Conservation (phyloP, 805 yeast genomes). For the Wickerhamomyces kurtzmanii region DNA sequence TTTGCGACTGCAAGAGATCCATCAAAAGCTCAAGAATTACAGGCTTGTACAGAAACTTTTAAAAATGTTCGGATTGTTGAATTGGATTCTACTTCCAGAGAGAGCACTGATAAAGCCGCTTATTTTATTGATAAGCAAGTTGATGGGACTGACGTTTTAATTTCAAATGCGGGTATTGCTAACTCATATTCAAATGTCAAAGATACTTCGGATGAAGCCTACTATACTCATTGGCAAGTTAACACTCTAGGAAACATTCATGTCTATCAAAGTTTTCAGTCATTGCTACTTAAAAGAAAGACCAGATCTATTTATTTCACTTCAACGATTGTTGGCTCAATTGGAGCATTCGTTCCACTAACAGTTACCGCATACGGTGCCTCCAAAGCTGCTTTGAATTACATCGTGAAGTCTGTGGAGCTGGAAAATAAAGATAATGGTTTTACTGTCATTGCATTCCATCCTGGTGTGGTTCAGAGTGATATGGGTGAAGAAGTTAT, state of each 20-base stretch:
- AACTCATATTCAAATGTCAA: conserved; percentile 10
- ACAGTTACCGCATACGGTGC: conserved; percentile 16
- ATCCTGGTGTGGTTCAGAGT: conserved; percentile 16
- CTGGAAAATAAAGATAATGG: conserved; percentile 16
- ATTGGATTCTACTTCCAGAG: conserved; percentile 12
- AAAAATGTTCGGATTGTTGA: conserved; percentile 14
- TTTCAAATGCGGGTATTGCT: conserved; percentile 24
- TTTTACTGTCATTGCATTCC: conserved; percentile 17
- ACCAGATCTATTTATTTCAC: conserved; percentile 20
- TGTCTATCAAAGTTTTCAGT: conserved; percentile 18
- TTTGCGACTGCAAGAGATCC: conserved; percentile 9
- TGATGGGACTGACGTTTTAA: conserved; percentile 24
- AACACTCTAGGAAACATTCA: conserved; percentile 25
- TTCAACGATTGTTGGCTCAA: conserved; percentile 20
- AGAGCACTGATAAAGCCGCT: conserved; percentile 9
- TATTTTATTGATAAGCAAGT: too few relatives aligned
- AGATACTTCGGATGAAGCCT: conserved; percentile 12
- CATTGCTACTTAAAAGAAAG: conserved; percentile 14
- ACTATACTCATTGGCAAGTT: conserved; percentile 10
- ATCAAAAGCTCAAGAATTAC: conserved; percentile 4
- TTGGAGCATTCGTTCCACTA: conserved; percentile 13
- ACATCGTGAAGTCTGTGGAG: conserved; percentile 15
- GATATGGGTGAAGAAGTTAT: conserved; percentile 1
- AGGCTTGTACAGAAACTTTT: conserved; percentile 2
- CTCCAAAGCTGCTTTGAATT: conserved; percentile 27